Percentiles rank a stretch among this genome's conserved stretches.
phyloP scores from a whole-genome alignment of 768 basidiomycete genomes.

The Amyloporia xantha region DNA sequence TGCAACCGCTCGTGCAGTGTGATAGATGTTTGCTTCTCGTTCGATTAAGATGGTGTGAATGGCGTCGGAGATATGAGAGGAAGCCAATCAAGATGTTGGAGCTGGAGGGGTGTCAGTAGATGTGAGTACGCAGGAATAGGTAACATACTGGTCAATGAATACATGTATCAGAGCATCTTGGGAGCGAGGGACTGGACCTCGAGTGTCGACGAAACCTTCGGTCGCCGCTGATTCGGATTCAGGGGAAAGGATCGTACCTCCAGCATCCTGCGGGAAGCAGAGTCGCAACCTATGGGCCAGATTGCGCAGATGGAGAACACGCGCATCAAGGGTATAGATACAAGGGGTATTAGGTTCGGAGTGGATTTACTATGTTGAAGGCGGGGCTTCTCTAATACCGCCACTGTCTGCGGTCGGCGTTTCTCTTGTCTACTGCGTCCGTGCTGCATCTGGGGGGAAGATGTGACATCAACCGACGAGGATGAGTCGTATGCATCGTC shows the following conservation, averaged over 20 bases:
- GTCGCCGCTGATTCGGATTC: constrained; percentile 18
- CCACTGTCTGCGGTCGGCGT: constrained; percentile 5
- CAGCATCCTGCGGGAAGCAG: constrained; percentile 49
- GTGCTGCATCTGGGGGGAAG: constrained; percentile 27
- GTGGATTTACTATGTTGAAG: constrained; percentile 43
- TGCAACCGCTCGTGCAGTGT: no score
- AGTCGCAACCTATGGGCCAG: constrained; percentile 51
- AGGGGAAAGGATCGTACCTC: constrained; percentile 24
- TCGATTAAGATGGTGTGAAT: constrained; percentile 32
- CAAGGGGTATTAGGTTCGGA: constrained; percentile 33
- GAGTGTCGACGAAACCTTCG: constrained; percentile 27
- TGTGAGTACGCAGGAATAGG: constrained; percentile 4
- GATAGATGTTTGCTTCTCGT: constrained; percentile 51
- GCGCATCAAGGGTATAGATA: constrained; percentile 39
- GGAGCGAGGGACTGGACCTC: constrained; percentile 26
- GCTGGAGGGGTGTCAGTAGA: constrained; percentile 30
- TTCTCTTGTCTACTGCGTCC: no score
- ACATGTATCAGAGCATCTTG: constrained; percentile 30
- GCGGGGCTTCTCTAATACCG: constrained; percentile 17
- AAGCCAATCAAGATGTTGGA: constrained; percentile 87
- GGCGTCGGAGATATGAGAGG: constrained; percentile 58
- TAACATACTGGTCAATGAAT: constrained; percentile 56
- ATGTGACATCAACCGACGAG: constrained; percentile 21
- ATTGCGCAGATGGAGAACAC: constrained; percentile 42
- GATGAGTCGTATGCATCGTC: constrained; percentile 22